phyloP scores from a whole-genome alignment of 2,329 filamentous ascomycete species.

The Alternaria angustiovoidea region DNA sequence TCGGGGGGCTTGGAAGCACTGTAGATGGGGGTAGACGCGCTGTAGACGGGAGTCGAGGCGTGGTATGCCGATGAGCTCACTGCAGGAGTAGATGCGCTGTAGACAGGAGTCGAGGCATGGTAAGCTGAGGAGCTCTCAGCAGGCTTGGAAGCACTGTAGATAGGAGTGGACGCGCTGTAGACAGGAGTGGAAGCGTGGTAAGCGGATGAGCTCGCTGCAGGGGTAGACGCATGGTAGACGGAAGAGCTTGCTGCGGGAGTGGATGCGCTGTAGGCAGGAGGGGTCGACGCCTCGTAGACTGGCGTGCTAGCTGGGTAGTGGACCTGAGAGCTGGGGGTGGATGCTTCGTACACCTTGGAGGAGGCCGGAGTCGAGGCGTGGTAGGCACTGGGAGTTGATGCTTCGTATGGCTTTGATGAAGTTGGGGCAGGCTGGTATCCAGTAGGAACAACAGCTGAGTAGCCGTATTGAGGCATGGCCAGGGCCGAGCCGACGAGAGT shows the following conservation, averaged over 20 bases:
- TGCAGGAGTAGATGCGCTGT: conserved; percentile 4
- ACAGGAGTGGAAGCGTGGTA: neutral
- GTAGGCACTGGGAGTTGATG: conserved; percentile 7
- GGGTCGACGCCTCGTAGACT: conserved; percentile 2
- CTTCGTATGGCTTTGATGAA: conserved; percentile 8
- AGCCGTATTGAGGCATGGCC: conserved; percentile 38
- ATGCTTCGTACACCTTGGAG: conserved; percentile 3
- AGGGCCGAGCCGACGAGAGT: conserved; percentile 42
- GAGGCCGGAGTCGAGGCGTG: neutral
- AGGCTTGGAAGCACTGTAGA: neutral
- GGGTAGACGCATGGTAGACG: neutral
- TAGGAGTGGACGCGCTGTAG: neutral
- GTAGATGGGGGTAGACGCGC: neutral
- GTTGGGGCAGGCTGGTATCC: conserved; percentile 12
- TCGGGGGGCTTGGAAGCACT: neutral
- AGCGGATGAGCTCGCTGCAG: neutral
- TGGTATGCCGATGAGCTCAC: neutral
- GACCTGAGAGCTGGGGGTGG: neutral
- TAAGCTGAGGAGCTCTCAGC: neutral
- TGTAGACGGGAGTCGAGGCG: neutral
- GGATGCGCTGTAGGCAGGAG: conserved; percentile 1
- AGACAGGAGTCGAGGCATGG: neutral
- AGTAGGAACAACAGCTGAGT: conserved; percentile 9
- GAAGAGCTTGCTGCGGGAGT: neutral
- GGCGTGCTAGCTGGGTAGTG: conserved; percentile 1